phyloP scores from a whole-genome alignment of 1,284 basidiomycete genomes.

The Irpex sp. region DNA sequence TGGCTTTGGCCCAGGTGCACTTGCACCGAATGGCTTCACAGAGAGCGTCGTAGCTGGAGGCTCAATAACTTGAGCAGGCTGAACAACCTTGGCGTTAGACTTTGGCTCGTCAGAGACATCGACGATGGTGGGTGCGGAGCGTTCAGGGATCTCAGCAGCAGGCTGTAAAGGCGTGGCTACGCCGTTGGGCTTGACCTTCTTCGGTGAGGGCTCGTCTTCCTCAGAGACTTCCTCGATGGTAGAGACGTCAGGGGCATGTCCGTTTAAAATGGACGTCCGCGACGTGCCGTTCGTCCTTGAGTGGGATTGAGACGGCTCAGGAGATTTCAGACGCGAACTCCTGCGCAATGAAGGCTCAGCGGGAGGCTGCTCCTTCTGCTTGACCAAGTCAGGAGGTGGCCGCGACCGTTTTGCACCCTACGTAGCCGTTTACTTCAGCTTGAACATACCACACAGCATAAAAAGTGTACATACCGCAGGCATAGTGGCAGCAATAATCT shows the following conservation, averaged over 20 bases:
- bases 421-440: background rate
- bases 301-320: slow-evolving; percentile 6
- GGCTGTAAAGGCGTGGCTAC: background rate
- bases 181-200: slow-evolving; percentile 31
- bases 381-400: slow-evolving; percentile 42
- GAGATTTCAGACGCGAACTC: slow-evolving; percentile 19
- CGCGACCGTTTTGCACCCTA: slow-evolving; percentile 69
- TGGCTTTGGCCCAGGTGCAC: slow-evolving; percentile 16
- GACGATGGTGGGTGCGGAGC: slow-evolving; percentile 17
- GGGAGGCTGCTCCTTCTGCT: slow-evolving; percentile 14
- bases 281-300: slow-evolving; percentile 11
- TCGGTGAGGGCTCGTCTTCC: slow-evolving; percentile 31
- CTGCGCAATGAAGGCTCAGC: slow-evolving; percentile 16
- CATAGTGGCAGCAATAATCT: slow-evolving; percentile 66
- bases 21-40: slow-evolving; percentile 7
- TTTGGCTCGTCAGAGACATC: slow-evolving; percentile 16
- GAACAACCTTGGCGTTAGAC: slow-evolving; percentile 13
- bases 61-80: slow-evolving; percentile 37
- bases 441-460: slow-evolving; percentile 2
- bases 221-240: slow-evolving; percentile 23
- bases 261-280: slow-evolving; percentile 6
- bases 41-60: slow-evolving; percentile 20
- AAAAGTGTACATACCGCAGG: slow-evolving; percentile 46
- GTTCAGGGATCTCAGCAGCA: background rate
- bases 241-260: slow-evolving; percentile 5